phyloP scores from a whole-genome alignment of 805 yeast species.

The Maudiozyma bulderi region DNA sequence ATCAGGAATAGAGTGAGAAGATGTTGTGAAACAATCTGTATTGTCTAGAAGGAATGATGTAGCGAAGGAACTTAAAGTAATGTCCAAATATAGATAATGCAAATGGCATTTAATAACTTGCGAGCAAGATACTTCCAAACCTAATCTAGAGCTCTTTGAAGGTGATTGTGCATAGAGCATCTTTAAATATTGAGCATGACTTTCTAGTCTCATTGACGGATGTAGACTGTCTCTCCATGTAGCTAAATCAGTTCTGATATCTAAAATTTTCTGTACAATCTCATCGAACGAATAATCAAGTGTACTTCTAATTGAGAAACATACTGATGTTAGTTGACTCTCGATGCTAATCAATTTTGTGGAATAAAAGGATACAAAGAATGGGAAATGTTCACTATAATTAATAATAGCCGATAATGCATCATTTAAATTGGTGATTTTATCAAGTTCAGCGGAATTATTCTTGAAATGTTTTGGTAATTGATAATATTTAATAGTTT shows the following conservation, averaged over 20 bases:
- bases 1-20: slow-evolving; percentile 11
- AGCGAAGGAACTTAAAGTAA: slow-evolving; percentile 14
- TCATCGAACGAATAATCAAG: slow-evolving; percentile 16
- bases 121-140: slow-evolving; percentile 15
- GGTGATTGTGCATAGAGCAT: slow-evolving; percentile 13
- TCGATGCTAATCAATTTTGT: slow-evolving; percentile 12
- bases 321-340: slow-evolving; percentile 8
- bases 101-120: slow-evolving; percentile 18
- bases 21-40: slow-evolving; percentile 7
- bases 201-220: slow-evolving; percentile 14
- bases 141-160: slow-evolving; percentile 12
- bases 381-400: slow-evolving; percentile 14
- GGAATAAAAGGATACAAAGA: slow-evolving; percentile 17
- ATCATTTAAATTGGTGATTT: slow-evolving; percentile 8
- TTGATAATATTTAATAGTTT: slow-evolving; percentile 10
- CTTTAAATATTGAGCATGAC: slow-evolving; percentile 16
- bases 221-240: slow-evolving; percentile 20
- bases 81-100: slow-evolving; percentile 12
- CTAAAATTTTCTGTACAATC: slow-evolving; percentile 12
- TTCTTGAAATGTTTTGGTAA: slow-evolving; percentile 4
- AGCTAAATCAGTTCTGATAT: slow-evolving; percentile 10
- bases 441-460: slow-evolving; percentile 7
- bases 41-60: slow-evolving; percentile 18
- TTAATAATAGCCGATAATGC: slow-evolving; percentile 12
- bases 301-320: slow-evolving; percentile 16